Conservation (phyloP, 176 grass and related monocot species). For the Ananas comosus region DNA sequence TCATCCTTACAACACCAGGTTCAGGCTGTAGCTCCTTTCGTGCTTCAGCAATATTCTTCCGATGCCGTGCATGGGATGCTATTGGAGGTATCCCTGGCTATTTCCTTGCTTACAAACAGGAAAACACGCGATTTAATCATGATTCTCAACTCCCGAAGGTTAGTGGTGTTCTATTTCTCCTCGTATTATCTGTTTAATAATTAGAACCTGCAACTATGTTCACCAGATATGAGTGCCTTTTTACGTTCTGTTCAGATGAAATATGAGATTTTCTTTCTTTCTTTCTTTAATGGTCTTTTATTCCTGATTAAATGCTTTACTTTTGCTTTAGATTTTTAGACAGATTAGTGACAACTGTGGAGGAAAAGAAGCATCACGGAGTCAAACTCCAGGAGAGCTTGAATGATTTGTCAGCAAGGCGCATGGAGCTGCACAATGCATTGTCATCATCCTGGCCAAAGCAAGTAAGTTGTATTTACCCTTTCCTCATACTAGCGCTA, state of each 20-base stretch:
- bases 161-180: conserved; percentile 2
- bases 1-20: conserved; percentile 93
- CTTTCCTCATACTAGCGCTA: neutral
- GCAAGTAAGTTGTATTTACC: conserved; percentile 43
- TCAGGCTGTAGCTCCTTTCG: conserved; percentile 82
- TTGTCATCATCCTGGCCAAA: conserved; percentile 89
- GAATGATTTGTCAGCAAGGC: conserved; percentile 70
- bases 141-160: conserved; percentile 96
- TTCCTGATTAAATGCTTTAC: conserved; percentile 13
- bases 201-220: neutral
- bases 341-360: conserved; percentile 63
- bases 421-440: conserved; percentile 86
- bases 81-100: conserved; percentile 49
- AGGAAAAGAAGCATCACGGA: conserved; percentile 95
- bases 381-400: conserved; percentile 67
- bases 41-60: conserved; percentile 82
- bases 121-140: conserved; percentile 96
- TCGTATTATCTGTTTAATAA: neutral
- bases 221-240: conserved; percentile 3
- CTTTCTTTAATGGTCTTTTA: neutral
- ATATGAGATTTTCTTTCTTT: neutral
- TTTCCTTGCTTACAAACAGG: conserved; percentile 69
- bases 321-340: conserved; percentile 62
- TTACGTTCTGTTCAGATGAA: neutral
- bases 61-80: conserved; percentile 59